Conservation (phyloP, 1,284 basidiomycete genomes). For the Pascua guehoae region DNA sequence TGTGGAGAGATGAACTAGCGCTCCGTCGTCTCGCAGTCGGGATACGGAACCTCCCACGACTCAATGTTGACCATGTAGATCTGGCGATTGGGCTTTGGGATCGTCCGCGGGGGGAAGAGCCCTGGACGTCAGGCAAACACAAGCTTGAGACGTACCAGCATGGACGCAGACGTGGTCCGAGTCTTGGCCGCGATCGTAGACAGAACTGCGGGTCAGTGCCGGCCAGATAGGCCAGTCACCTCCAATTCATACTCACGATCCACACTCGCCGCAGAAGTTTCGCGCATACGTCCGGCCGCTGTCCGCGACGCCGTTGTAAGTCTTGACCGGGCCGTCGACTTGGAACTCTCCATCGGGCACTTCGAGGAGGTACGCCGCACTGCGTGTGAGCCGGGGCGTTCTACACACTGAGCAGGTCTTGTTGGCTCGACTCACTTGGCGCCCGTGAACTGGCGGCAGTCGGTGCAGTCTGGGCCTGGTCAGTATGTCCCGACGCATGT, state of each 20-base stretch:
- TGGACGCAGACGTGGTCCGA: too few species aligned
- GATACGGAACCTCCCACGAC: too few species aligned
- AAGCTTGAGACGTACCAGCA: too few species aligned
- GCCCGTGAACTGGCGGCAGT: constrained; percentile 1
- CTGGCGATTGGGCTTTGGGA: too few species aligned
- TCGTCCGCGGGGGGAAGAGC: too few species aligned
- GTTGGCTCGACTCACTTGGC: neutral
- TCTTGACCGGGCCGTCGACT: neutral
- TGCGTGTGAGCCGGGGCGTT: neutral
- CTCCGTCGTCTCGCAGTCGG: too few species aligned
- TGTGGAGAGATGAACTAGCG: too few species aligned
- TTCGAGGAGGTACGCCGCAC: neutral
- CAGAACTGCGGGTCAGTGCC: too few species aligned
- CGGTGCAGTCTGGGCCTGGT: neutral
- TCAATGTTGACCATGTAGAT: too few species aligned
- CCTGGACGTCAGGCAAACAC: too few species aligned
- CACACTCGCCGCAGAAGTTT: neutral
- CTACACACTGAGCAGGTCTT: neutral
- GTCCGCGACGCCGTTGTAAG: neutral
- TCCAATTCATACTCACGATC: neutral
- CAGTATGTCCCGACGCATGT: neutral
- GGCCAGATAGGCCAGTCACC: too few species aligned
- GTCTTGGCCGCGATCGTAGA: too few species aligned
- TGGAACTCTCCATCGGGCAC: neutral
- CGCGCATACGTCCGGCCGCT: neutral